These are phyloP conservation scores for Camelina neglecta DNA, from an alignment of 345 rosid species.

Conservation along the genomic window DNA sequence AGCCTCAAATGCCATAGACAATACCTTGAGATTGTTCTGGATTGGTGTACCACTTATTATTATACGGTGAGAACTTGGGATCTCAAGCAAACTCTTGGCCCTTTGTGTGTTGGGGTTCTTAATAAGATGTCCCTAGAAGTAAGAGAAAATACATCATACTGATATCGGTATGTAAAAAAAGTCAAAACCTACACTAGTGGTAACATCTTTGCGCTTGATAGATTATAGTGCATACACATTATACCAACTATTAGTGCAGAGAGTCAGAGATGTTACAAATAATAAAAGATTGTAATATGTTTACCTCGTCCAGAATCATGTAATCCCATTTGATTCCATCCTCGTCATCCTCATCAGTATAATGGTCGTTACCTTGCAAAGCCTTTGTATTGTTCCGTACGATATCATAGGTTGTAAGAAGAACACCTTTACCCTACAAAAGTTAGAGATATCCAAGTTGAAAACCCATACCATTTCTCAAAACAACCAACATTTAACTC, in stretches of 20 bases:
- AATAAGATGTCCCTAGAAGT: constrained; percentile 88
- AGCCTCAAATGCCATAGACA: constrained; percentile 29
- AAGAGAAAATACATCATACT: constrained; percentile 16
- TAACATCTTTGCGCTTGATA: constrained; percentile 5
- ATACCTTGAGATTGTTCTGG: constrained; percentile 96
- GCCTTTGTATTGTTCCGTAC: constrained; percentile 86
- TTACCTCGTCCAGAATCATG: constrained; percentile 98
- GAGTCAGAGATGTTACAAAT: constrained; percentile 5
- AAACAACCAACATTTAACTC: background rate
- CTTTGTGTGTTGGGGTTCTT: constrained; percentile 97
- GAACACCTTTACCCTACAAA: constrained; percentile 84
- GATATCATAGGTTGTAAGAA: constrained; percentile 91
- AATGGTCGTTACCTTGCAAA: constrained; percentile 58
- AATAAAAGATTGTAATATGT: constrained; percentile 13
- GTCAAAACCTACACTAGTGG: constrained; percentile 24
- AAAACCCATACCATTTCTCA: constrained; percentile 9
- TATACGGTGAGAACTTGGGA: constrained; percentile 89
- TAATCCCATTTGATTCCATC: constrained; percentile 83
- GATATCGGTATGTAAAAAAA: background rate
- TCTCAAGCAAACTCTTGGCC: constrained; percentile 96
- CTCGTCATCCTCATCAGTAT: constrained; percentile 57
- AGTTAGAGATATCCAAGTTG: background rate
- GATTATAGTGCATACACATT: constrained; percentile 13
- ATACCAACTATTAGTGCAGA: background rate
- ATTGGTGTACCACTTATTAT: constrained; percentile 95